Evolutionary conservation across 116 monocot species (phyloP).

Genomic region (Cymodocea nodosa): DNA sequence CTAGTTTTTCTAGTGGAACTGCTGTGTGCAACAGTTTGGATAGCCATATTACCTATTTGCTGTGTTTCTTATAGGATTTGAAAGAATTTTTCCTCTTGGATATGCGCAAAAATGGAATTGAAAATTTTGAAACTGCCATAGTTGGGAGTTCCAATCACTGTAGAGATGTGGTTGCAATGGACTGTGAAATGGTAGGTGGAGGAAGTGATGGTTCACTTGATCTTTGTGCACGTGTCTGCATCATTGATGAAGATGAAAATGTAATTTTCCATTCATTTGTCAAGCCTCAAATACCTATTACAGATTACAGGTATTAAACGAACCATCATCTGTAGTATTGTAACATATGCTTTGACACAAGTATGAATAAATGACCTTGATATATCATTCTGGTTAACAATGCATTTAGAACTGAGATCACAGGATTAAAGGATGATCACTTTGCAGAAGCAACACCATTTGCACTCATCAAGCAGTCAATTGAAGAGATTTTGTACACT

Average conservation of each 20-base stretch:
- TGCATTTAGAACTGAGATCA: constrained; percentile 31
- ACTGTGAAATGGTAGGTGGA: constrained; percentile 25
- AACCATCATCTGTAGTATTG: background rate
- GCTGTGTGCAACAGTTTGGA: background rate
- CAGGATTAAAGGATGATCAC: constrained; percentile 34
- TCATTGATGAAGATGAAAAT: constrained; percentile 34
- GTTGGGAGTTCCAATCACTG: background rate
- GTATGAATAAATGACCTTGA: background rate
- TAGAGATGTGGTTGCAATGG: constrained; percentile 15
- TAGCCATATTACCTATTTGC: background rate
- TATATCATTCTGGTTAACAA: background rate
- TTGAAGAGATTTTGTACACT: constrained; percentile 36
- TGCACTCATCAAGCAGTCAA: constrained; percentile 12
- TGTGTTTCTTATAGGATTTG: constrained; percentile 1
- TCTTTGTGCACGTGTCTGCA: constrained; percentile 37
- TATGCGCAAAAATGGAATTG: background rate
- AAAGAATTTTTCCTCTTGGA: constrained; percentile 2
- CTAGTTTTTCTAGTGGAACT: too few species aligned
- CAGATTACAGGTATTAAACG: constrained; percentile 32
- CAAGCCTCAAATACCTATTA: constrained; percentile 38
- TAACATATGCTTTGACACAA: background rate
- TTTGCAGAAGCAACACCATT: constrained; percentile 26
- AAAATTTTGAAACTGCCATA: background rate
- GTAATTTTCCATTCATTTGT: constrained; percentile 48
- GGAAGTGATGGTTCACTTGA: constrained; percentile 19